phyloP scores from a whole-genome alignment of 352 stramenopile species.

The Phytopythium vexans region DNA sequence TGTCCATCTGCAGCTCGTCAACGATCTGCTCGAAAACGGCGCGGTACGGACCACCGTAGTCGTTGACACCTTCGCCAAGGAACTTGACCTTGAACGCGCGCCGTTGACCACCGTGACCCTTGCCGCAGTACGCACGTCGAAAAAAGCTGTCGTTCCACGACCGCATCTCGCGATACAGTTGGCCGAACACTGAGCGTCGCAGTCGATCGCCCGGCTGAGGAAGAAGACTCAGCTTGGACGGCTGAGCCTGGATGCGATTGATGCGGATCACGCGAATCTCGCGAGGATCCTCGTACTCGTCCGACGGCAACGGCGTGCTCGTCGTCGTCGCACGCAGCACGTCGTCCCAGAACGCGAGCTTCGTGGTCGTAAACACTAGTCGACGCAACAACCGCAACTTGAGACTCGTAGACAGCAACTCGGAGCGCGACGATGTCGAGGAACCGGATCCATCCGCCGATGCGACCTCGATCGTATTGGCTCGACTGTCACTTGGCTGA shows the following conservation, averaged over 20 bases:
- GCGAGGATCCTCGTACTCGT: slow-evolving; percentile 98
- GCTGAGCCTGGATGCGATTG: slow-evolving; percentile 94
- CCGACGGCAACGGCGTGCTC: slow-evolving; percentile 94
- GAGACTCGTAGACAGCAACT: slow-evolving; percentile 71
- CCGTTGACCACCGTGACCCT: slow-evolving; percentile 96
- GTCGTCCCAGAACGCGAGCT: slow-evolving; percentile 92
- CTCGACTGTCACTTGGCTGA: slow-evolving; percentile 41
- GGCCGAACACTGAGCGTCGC: slow-evolving; percentile 95
- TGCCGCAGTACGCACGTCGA: slow-evolving; percentile 95
- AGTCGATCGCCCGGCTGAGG: slow-evolving; percentile 87
- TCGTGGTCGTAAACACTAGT: slow-evolving; percentile 90
- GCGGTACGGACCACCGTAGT: slow-evolving; percentile 98
- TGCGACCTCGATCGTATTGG: slow-evolving; percentile 53
- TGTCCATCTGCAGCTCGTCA: slow-evolving; percentile 92
- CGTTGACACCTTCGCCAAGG: slow-evolving; percentile 97
- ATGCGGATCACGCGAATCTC: slow-evolving; percentile 98
- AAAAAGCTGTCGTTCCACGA: slow-evolving; percentile 94
- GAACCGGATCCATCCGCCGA: not conserved
- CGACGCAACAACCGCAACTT: slow-evolving; percentile 74
- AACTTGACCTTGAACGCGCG: slow-evolving; percentile 99
- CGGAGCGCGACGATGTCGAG: slow-evolving; percentile 18
- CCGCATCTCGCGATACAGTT: slow-evolving; percentile 96
- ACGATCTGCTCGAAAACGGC: slow-evolving; percentile 97
- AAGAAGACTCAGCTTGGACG: slow-evolving; percentile 84
- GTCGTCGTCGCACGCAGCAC: slow-evolving; percentile 95